Base-by-base conservation (phyloP, 208 protist species). In the Crithidia expoeki region DNA sequence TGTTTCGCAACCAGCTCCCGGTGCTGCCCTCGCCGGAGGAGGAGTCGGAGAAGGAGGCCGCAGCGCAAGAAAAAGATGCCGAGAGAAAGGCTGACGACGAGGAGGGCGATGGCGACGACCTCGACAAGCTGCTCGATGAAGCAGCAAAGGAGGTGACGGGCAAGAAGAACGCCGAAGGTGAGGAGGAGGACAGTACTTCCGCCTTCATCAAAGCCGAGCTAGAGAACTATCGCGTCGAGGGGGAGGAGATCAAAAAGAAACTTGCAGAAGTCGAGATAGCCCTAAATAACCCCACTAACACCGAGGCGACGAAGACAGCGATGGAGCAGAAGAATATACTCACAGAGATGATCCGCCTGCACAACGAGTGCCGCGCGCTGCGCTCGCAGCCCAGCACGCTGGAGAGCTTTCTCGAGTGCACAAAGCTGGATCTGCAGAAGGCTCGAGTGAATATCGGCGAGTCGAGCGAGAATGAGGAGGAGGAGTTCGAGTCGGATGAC, bases 51-150 rank as follows among this genome's bases (percentile, higher is more conserved):
- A 55, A 77, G n/a, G 69, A 71, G 10, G 69, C 42, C 16, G 52
- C 47, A 1, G 59, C 76, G 33, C 78, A 83, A 27, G 72, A 85
- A 61, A 68, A 65, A 25, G 60, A 57, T 47, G 63, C 55, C 23
- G 46, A 51, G 23, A 52, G 67, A 55, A 56, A 60, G n/a, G 57
- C 1, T 10, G 67, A 5, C 11, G 62, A 23, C 33, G 70, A 71
- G 16, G 68, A 51, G 23, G 60, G 44, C 38, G 83, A 76, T 9
- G 81, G 89, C 30, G 86, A 90, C 32, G 80, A 94, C 75, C 76
- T 93, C 1, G 86, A 94, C 28, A 83, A 86, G 52, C 77, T 94
- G 46, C 80, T 94, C 36, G 88, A 94, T 19, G 88, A 94, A 77
- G 87, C 85, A 6, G 86, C 83, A 2, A 79, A 90, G 63, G 88